These are phyloP conservation scores for Nannochloropsis gaditana DNA, from an alignment of 108 stramenopile species.

Conservation along the genomic window DNA sequence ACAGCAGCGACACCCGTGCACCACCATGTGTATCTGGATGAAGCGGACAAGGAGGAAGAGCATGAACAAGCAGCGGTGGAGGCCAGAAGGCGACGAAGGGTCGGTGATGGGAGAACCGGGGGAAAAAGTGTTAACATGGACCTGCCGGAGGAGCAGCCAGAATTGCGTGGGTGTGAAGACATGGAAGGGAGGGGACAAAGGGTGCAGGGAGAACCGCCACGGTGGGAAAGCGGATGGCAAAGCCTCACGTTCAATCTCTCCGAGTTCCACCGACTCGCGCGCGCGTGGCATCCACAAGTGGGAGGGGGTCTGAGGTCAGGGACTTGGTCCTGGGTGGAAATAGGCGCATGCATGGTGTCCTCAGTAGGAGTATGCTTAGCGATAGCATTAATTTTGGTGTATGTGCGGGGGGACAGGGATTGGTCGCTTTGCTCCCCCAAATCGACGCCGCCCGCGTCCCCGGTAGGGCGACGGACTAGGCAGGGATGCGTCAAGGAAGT, in stretches of 20 bases:
- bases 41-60: not conserved
- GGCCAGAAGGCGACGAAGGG: not conserved
- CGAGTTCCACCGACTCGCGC: not conserved
- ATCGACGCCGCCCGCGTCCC: not conserved
- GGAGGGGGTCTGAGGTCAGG: not conserved
- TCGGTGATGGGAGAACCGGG: not conserved
- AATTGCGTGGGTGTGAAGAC: not conserved
- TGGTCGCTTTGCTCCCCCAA: not conserved
- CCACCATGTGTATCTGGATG: constrained; percentile 4
- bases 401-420: not conserved
- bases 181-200: not conserved
- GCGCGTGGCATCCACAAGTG: not conserved
- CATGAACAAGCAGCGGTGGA: not conserved
- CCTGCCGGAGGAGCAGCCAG: not conserved
- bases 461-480: not conserved
- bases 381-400: not conserved
- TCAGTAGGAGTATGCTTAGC: not conserved
- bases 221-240: constrained; percentile 1
- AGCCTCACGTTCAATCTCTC: not conserved
- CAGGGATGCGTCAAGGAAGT: not conserved
- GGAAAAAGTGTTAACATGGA: not conserved
- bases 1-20: not conserved
- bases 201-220: constrained; percentile 7
- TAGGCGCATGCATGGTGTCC: not conserved
- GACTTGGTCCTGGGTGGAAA: not conserved